These are phyloP conservation scores for Fusarium begoniae DNA, from an alignment of 2,329 filamentous ascomycete genomes.

Conservation along the genomic window DNA sequence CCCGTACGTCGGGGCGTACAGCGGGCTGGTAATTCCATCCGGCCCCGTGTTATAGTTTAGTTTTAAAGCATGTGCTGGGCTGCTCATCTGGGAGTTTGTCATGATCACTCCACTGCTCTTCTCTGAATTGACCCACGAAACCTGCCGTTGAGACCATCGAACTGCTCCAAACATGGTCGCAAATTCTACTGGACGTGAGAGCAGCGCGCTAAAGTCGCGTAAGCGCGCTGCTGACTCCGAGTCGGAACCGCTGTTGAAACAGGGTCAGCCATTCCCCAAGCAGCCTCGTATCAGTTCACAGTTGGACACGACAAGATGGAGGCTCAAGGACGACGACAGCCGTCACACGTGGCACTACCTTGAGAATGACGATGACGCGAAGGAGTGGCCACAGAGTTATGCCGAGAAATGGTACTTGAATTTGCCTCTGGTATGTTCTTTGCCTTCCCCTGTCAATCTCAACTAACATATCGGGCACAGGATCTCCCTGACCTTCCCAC, in stretches of 20 bases:
- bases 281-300: slow-evolving; percentile 60
- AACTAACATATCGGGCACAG: slow-evolving; percentile 55
- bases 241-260: slow-evolving; percentile 40
- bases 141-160: background rate
- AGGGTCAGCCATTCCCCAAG: slow-evolving; percentile 51
- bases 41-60: slow-evolving; percentile 9
- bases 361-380: slow-evolving; percentile 72
- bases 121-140: slow-evolving; percentile 8
- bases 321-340: slow-evolving; percentile 82
- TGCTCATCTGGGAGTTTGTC: slow-evolving; percentile 3
- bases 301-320: slow-evolving; percentile 86
- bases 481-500: slow-evolving; percentile 75
- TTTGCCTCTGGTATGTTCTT: slow-evolving; percentile 72
- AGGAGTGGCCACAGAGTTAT: slow-evolving; percentile 83
- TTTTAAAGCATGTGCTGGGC: slow-evolving; percentile 31
- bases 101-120: slow-evolving; percentile 22
- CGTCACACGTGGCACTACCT: slow-evolving; percentile 96
- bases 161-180: slow-evolving; percentile 38
- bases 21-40: slow-evolving; percentile 3
- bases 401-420: slow-evolving; percentile 93
- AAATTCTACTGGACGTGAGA: slow-evolving; percentile 43
- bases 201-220: slow-evolving; percentile 46
- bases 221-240: slow-evolving; percentile 56
- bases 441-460: background rate
- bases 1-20: background rate